Base-by-base conservation (phyloP, 805 yeast genomes). In the Lipomyces kockii region DNA sequence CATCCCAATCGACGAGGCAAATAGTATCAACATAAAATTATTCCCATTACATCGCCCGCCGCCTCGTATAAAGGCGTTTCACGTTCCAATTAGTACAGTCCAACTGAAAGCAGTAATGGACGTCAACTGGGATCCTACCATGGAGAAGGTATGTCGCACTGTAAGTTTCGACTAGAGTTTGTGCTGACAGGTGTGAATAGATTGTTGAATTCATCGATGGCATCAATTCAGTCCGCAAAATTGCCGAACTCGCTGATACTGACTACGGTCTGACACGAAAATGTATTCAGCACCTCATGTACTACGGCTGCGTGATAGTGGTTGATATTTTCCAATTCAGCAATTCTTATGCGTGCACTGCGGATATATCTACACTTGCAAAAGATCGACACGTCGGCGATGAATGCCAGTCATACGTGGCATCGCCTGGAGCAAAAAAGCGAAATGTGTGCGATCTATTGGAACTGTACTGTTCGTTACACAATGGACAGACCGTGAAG, bases 101-200 rank as follows among this genome's bases (percentile, higher is more conserved):
- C 87, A 87, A 62, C 80, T 95, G 43, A 83, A 84, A 35, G 80
- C 85, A 51, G 81, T 95, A 69, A 88, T 91, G 55, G 99, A 95
- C 77, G 89, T 90, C 8, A 89, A 90, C 74, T 95, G 99, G 98
- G 99, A 95, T 78, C 98, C 98, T 1, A 94, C 98, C 1, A 89
- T 95, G 95, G 82, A 92, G 58, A 89, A 90, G 72, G 60, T 43
- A 29, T 9, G 68, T 34, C 9, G 32, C 14, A 12, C 20, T 64
- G 8, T 61, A 14, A 12, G 5, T n/a, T 53, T 6, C 11, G 57
- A n/a, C 49, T 43, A n/a, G 2, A 43, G 49, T 2, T 43, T 6
- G 27, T 25, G 22, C 60, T 58, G 12, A 52, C 55, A 20, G 7
- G 32, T 25, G 34, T 37, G 22, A 25, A 60, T 39, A 65, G 62